These are phyloP conservation scores for Alternaria conjuncta DNA, from an alignment of 2,329 filamentous ascomycete species.

Conservation along the genomic window DNA sequence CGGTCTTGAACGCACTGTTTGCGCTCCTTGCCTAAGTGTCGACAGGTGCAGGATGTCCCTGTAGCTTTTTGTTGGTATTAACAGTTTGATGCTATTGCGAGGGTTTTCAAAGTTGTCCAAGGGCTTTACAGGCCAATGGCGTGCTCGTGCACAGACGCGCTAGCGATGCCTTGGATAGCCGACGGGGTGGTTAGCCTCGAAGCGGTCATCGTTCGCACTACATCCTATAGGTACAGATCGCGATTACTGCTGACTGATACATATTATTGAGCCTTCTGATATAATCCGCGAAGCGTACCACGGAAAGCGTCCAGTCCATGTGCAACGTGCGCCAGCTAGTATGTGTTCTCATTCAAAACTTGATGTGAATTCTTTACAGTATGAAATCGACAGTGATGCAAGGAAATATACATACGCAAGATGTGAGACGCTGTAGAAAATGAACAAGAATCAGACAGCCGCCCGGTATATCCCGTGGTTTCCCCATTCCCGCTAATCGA, in stretches of 20 bases:
- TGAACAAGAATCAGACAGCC: slow-evolving; percentile 7
- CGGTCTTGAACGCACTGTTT: not conserved
- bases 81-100: not conserved
- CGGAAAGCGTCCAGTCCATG: not conserved
- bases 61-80: not conserved
- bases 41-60: not conserved
- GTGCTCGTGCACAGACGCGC: slow-evolving; percentile 31
- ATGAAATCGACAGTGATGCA: not conserved
- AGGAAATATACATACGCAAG: not conserved
- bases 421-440: not conserved
- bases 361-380: not conserved
- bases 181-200: slow-evolving; percentile 14
- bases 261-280: not conserved
- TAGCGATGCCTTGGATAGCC: slow-evolving; percentile 19
- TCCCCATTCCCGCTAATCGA: not conserved
- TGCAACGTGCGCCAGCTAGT: not conserved
- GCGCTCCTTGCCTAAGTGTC: not conserved
- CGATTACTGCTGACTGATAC: not conserved
- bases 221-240: not conserved
- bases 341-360: not conserved
- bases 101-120: not conserved
- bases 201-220: slow-evolving; percentile 14
- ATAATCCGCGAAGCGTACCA: not conserved
- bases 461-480: slow-evolving; percentile 8
- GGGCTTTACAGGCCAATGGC: slow-evolving; percentile 21